Evolutionary conservation across 805 yeast genomes (phyloP), one percentile per base, ranked within the genome.

Genomic region (Suhomyces canberraensis): DNA sequence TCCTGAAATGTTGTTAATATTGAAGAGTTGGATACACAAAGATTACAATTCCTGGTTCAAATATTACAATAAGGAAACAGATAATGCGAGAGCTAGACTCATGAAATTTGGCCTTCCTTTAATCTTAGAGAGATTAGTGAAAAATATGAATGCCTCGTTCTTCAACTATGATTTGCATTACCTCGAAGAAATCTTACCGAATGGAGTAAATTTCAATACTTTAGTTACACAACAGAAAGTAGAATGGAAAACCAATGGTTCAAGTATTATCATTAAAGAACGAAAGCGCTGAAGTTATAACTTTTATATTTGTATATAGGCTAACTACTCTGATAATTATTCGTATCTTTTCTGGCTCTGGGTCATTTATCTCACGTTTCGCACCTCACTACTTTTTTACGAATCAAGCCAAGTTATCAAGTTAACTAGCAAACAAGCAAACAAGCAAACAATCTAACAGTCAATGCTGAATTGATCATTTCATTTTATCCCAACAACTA

Each of bases 21-120:
- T 66, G 8, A 40, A 39, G 30, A 45, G 59, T 14, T 67, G 65
- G 64, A 42, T 54, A 11, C 45, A 36, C 33, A 42, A 47, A 25
- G 70, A 69, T 42, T 63, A 57, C 45, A 41, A 33, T 35, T 44
- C 34, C 22, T 63, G 66, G 68, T 48, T 56, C 11, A 44, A 41
- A 18, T 41, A 50, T 1, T 69, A 65, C 45, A 49, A 62, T 21
- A 36, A 48, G 17, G 69, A 70, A 33, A 45, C 47, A 2, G 64
- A 66, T 41, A 56, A 52, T 13, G 52, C 60, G 9, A 44, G 47
- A 16, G 44, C 66, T 1, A 58, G 65, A 41, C 44, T 71, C 13
- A 62, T 77, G 80, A 41, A 54, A 13, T 60, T 66, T 40, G 79
- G 81, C 0, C 41, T 61, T 4, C 37, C 34, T 9, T 41, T 25